These are phyloP conservation scores for Arthrobotrys pseudoclavata DNA, from an alignment of 2,329 filamentous ascomycete species.

Conservation along the genomic window DNA sequence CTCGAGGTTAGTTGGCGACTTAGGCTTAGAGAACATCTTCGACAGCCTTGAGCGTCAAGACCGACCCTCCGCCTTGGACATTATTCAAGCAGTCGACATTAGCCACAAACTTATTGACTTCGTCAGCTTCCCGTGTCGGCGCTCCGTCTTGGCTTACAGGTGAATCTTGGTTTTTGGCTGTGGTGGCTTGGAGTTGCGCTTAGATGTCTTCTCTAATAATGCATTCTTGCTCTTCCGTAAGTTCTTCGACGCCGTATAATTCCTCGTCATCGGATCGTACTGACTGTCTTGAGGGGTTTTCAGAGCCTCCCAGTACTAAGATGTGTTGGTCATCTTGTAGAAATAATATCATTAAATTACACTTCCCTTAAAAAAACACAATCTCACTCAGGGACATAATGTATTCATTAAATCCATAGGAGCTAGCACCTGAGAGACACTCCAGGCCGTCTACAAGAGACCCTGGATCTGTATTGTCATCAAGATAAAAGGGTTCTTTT, in stretches of 20 bases:
- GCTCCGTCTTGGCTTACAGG: neutral
- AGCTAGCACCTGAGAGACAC: conserved; percentile 1
- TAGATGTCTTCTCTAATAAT: neutral
- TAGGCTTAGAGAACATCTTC: too few species aligned
- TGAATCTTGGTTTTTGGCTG: neutral
- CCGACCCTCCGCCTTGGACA: neutral
- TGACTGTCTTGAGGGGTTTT: neutral
- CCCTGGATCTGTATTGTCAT: neutral
- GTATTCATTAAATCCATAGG: conserved; percentile 3
- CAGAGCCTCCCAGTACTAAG: neutral
- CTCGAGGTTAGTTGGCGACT: neutral
- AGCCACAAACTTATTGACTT: conserved; percentile 24
- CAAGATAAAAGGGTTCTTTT: conserved; percentile 36
- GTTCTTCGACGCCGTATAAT: neutral
- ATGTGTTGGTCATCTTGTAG: conserved; percentile 11
- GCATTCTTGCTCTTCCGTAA: conserved; percentile 7
- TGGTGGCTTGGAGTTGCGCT: neutral
- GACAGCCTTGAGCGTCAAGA: neutral
- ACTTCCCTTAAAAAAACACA: neutral
- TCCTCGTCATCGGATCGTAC: conserved; percentile 4
- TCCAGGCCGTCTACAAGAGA: neutral
- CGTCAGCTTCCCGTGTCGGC: neutral
- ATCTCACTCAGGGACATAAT: conserved; percentile 16
- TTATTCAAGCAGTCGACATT: neutral
- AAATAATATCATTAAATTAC: neutral